Base-by-base conservation (phyloP, 2,329 filamentous ascomycete genomes). In the Metarhizium rileyi region DNA sequence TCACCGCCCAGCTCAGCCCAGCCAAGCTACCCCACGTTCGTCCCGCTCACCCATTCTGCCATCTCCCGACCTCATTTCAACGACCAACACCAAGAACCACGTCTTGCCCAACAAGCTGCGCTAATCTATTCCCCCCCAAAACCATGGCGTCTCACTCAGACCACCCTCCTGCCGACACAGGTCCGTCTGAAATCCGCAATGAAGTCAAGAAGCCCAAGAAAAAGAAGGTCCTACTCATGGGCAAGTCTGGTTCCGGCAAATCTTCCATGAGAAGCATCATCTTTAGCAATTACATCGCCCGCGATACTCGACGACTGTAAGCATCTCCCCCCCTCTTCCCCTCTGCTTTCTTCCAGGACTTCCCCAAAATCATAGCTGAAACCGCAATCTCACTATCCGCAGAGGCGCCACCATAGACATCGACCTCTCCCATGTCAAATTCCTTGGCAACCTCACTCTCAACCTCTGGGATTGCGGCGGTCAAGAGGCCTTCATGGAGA, bases 391-490 rank as follows among this genome's bases (percentile, higher is more conserved):
- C 23, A n/a, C 22, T 12, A 23, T 12, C 5, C 38, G 22, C 46
- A 80, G 77, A 50, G 93, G 93, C 57, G 93, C 93, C 1, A 98
- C 93, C 12, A 97, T 98, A 64, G 93, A 98, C 65, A 93, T 98
- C 53, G 93, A 98, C 69, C 87, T 97, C 62, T 96, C 90, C 54
- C 93, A 96, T 71, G 93, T 97, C 70, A 95, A 95, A 68, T 98
- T 98, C 72, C 87, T 98, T 71, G 93, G 93, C 48, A 97, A 97
- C 67, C 76, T 98, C 48, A 96, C 93, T 48, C 78, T 98, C 59
- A 97, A 98, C 69, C 80, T 98, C 18, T 98, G 93, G 93, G 93
- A 98, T 70, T 98, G 93, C 66, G 93, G 93, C 71, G 93, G 91
- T 52, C 93, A 98, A 74, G 93, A 97, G 69, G 91, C 91, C 35